Conservation (phyloP, 257 asterid genomes). For the Nicotiana benthamiana region DNA sequence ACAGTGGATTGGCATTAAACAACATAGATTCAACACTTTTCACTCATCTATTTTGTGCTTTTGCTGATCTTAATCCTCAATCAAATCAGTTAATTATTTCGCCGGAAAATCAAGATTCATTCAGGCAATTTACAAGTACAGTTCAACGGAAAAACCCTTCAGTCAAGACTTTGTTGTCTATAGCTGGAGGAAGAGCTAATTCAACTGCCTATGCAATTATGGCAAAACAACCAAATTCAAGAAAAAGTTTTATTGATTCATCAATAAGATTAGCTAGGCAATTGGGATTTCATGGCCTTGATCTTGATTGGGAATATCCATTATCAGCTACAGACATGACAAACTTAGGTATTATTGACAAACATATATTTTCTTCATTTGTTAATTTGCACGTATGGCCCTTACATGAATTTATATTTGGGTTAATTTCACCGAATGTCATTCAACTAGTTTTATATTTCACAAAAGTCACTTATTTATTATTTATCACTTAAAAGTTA, state of each 20-base stretch:
- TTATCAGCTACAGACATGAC: conserved; percentile 23
- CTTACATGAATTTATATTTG: too few species aligned
- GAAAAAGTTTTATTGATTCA: conserved; percentile 37
- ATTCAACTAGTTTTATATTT: too few species aligned
- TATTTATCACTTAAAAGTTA: too few species aligned
- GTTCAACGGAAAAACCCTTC: conserved; percentile 28
- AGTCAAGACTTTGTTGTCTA: conserved; percentile 38
- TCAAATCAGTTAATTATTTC: conserved; percentile 26
- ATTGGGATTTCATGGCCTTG: conserved; percentile 36
- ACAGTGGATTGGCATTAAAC: conserved; percentile 22
- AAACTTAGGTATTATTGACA: conserved; percentile 16
- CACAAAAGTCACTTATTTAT: too few species aligned
- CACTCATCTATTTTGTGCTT: conserved; percentile 51
- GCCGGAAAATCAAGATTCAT: conserved; percentile 22
- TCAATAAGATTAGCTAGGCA: conserved; percentile 31
- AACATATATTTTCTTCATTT: too few species aligned
- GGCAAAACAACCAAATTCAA: conserved; percentile 26
- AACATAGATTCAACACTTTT: conserved; percentile 34
- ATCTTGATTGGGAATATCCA: conserved; percentile 46
- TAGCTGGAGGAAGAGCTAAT: conserved; percentile 32
- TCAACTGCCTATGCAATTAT: conserved; percentile 19
- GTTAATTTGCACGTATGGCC: too few species aligned
- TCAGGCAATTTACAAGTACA: conserved; percentile 32
- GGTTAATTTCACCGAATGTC: too few species aligned
- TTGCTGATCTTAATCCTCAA: conserved; percentile 35